Evolutionary conservation across 257 asterid species (phyloP).

Genomic region (Nicotiana sylvestris): DNA sequence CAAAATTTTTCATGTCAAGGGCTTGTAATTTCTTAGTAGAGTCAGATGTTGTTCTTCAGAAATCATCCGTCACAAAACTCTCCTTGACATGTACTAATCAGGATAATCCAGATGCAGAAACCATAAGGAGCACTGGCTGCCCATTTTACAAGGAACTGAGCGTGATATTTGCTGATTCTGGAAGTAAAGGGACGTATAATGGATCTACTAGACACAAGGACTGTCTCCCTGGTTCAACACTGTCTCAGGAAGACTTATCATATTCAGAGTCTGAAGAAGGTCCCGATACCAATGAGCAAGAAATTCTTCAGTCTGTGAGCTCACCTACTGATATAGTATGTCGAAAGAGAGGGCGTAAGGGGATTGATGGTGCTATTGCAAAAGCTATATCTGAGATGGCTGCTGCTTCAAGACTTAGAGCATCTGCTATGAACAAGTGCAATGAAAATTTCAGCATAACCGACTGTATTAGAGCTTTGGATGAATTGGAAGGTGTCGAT

Average conservation of each 20-base stretch:
- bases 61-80: constrained; percentile 1
- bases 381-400: constrained; percentile 78
- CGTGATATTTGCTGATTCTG: constrained; percentile 48
- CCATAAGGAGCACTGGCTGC: constrained; percentile 53
- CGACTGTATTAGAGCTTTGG: constrained; percentile 62
- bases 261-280: constrained; percentile 58
- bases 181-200: constrained; percentile 22
- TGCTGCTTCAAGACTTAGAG: constrained; percentile 58
- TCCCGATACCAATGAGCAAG: constrained; percentile 17
- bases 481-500: constrained; percentile 51
- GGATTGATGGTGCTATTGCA: constrained; percentile 65
- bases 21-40: not conserved
- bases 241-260: constrained; percentile 39
- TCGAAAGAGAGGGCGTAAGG: constrained; percentile 66
- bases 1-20: not conserved
- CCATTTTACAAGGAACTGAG: constrained; percentile 54
- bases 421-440: constrained; percentile 44
- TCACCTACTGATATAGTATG: constrained; percentile 23
- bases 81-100: constrained; percentile 28
- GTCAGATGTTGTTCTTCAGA: constrained; percentile 4
- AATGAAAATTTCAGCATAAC: constrained; percentile 47
- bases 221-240: constrained; percentile 17
- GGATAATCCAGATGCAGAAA: constrained; percentile 90
- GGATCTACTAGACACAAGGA: constrained; percentile 34
- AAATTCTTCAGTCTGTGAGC: constrained; percentile 13